Evolutionary conservation across 1,284 basidiomycete genomes (phyloP).

Genomic region (Apiotrichum porosum): DNA sequence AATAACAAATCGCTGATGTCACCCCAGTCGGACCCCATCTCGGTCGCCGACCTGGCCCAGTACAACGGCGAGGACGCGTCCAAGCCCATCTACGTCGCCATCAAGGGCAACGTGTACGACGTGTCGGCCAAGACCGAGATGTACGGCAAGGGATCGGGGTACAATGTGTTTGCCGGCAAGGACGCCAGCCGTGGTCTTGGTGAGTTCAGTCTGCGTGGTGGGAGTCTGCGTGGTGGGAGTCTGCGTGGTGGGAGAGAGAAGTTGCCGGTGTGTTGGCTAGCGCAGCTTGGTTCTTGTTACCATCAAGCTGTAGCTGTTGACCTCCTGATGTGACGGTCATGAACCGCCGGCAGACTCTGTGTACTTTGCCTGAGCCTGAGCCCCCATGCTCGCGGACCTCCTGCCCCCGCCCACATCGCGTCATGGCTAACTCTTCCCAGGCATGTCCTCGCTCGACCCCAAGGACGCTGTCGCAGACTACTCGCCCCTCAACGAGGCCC

Average conservation of each 20-base stretch:
- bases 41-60: slow-evolving; percentile 33
- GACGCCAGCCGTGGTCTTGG: slow-evolving; percentile 80
- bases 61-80: slow-evolving; percentile 42
- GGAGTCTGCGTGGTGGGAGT: not conserved
- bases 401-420: too few species aligned
- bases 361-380: too few species aligned
- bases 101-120: slow-evolving; percentile 51
- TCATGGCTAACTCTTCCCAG: slow-evolving; percentile 36
- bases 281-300: too few species aligned
- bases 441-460: slow-evolving; percentile 72
- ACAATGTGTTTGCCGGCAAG: slow-evolving; percentile 66
- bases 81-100: slow-evolving; percentile 49
- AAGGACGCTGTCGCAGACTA: slow-evolving; percentile 89
- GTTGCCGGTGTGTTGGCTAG: too few species aligned
- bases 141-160: slow-evolving; percentile 49
- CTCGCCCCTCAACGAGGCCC: slow-evolving; percentile 65
- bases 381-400: too few species aligned
- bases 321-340: too few species aligned
- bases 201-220: slow-evolving; percentile 50
- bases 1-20: not conserved
- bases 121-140: slow-evolving; percentile 47
- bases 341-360: too few species aligned
- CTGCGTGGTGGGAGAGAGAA: not conserved
- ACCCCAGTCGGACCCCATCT: slow-evolving; percentile 42
- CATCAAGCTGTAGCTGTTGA: too few species aligned